These are phyloP conservation scores for Sclerotinia sclerotiorum DNA, from an alignment of 2,329 filamentous ascomycete species.

Conservation along the genomic window DNA sequence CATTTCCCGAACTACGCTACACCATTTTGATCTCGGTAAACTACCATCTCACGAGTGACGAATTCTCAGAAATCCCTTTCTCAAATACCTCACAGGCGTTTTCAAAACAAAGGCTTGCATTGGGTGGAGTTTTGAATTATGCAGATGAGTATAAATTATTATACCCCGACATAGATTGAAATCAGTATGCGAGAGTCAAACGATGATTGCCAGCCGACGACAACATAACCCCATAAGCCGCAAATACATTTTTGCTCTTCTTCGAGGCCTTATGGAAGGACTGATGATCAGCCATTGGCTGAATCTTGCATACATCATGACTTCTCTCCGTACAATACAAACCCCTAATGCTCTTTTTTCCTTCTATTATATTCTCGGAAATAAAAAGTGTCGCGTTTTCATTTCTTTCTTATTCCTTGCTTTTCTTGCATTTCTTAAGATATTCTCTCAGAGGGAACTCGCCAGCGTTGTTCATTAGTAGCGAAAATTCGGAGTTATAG, in stretches of 20 bases:
- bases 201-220: conserved; percentile 1
- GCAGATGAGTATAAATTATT: conserved; percentile 32
- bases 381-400: conserved; percentile 13
- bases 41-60: conserved; percentile 11
- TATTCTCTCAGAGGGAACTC: background rate
- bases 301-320: background rate
- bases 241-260: background rate
- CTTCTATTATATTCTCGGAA: background rate
- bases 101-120: conserved; percentile 29
- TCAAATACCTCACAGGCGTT: conserved; percentile 17
- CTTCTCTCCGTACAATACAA: background rate
- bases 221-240: background rate
- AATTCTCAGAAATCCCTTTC: conserved; percentile 8
- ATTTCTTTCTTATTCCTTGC: background rate
- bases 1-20: conserved; percentile 10
- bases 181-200: conserved; percentile 27
- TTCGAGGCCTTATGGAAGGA: background rate
- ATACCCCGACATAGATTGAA: conserved; percentile 39
- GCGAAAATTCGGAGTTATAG: conserved; percentile 13
- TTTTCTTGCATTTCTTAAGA: background rate
- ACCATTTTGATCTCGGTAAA: conserved; percentile 24
- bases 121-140: conserved; percentile 37
- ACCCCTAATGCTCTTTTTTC: conserved; percentile 5
- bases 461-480: background rate
- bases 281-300: background rate